Evolutionary conservation across 306 rosid species (phyloP), one percentile per base, ranked within the genome.

Genomic region (Phaseolus lunatus): DNA sequence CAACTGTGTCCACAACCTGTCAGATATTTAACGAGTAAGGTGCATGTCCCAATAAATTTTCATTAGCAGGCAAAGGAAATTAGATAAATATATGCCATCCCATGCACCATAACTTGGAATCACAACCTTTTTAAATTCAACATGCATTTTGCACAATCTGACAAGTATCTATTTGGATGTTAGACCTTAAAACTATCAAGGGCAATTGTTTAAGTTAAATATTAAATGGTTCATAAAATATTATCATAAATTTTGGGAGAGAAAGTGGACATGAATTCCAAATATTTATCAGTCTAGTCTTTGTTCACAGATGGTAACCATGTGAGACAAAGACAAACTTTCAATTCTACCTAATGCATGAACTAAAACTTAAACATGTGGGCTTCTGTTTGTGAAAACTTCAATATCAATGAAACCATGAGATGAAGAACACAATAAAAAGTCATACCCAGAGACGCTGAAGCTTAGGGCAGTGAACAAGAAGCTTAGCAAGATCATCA

Each of bases 1-100:
- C 93, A 45, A 93, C 90, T 1, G 92, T 87, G 85, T 93, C 98
- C 70, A 88, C 81, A 63, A 93, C 93, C 98, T 93, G 81, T 70
- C 73, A 79, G 61, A 48, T 80, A 83, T 67, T 58, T 56, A 56
- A 39, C 45, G 76, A 54, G 69, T 69, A 70, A 77, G 54, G 50
- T 18, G 59, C 19, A 56, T 23, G 64, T 54, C 53, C 43, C 79
- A 78, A 44, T 27, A 16, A 22, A 53, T 41, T 77, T 53, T 24
- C 57, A 67, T 67, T 67, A n/a, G 23, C 53, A 23, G 52, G 26
- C 15, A 63, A 5, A 20, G 73, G 27, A 76, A 76, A 65, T 54
- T 52, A 23, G 22, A 67, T 29, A 43, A 52, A 68, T 27, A 54
- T 22, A 16, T 67, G 23, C 37, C 23, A 78, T 23, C n/a, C 26